phyloP scores from a whole-genome alignment of 129 eudicot genomes.

The Flaveria bidentis region DNA sequence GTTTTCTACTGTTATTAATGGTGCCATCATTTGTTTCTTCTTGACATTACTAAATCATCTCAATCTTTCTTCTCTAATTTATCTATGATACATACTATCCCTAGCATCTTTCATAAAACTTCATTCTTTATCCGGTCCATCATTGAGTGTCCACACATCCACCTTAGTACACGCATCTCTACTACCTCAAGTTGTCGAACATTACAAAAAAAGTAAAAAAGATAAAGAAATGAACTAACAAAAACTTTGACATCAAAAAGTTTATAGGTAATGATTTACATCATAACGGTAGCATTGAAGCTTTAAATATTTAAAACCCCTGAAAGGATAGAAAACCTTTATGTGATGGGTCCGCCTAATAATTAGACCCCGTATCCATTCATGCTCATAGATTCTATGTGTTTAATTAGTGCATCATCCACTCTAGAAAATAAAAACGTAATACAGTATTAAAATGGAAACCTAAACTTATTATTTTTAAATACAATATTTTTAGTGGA shows the following conservation, averaged over 20 bases:
- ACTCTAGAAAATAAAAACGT: neutral
- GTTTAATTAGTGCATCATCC: neutral
- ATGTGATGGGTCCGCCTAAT: neutral
- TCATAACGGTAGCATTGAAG: slow-evolving; percentile 6
- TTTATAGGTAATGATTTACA: neutral
- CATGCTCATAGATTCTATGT: neutral
- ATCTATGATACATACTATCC: too few species aligned
- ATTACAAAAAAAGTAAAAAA: neutral
- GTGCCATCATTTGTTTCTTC: too few species aligned
- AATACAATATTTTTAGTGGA: neutral
- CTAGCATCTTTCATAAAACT: too few species aligned
- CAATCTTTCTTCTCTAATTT: too few species aligned
- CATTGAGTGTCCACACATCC: too few species aligned
- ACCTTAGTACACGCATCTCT: too few species aligned
- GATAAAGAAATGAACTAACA: neutral
- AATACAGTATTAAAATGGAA: neutral
- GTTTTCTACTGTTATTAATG: too few species aligned
- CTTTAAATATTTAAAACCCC: neutral
- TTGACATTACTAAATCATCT: too few species aligned
- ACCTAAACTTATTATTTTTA: neutral
- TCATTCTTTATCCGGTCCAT: too few species aligned
- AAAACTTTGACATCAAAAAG: neutral
- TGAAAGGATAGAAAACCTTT: neutral
- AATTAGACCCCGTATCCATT: neutral
- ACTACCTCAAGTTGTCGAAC: too few species aligned